Base-by-base conservation (phyloP, 768 basidiomycete species). In the Galerina sulciceps region DNA sequence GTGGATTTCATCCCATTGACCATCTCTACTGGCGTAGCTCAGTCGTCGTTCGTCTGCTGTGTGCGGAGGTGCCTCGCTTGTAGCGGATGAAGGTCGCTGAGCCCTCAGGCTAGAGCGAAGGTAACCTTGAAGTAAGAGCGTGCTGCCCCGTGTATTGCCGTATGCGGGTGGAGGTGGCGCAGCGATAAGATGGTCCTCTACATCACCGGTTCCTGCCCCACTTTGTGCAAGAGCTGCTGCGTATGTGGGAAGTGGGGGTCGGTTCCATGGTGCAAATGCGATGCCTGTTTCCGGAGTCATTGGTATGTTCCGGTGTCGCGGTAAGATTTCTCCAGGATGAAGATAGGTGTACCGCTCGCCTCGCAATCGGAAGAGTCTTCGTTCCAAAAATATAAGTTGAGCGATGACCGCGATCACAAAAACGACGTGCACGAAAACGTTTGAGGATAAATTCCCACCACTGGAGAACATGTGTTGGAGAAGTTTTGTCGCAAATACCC, bases 111-210 rank as follows among this genome's bases (percentile, higher is more conserved):
- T 79, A 22, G 81, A 74, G 43, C 75, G 71, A 53, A 88, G 67
- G 69, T 78, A 81, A 5, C 85, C 84, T 0, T 80, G 66, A 17
- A 89, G 75, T 43, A 90, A 65, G 43, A 90, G 76, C 17, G 79
- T 87, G 72, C 86, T 89, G 36, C 87, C 88, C 47, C 89, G 81
- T 17, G 87, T 88, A 63, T 89, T 81, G 20, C 90, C 89, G 68
- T 91, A 91, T n/a, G 87, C 87, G 10, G 90, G 90, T 6, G 90
- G 90, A 1, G 90, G 89, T 4, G 85, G 79, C 17, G 77, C 80
- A 3, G 88, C 89, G 57, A 90, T 91, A 37, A 81, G 69, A 66
- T 84, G 76, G 69, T 90, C 89, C 63, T 91, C 90, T 23, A 89
- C 88, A 69, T 91, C 89, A 41, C 89, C 89, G 4, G 90, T 90